Evolutionary conservation across 2,329 filamentous ascomycete species (phyloP), one percentile per base, ranked within the genome.

Genomic region (Sarocladium kiliense): DNA sequence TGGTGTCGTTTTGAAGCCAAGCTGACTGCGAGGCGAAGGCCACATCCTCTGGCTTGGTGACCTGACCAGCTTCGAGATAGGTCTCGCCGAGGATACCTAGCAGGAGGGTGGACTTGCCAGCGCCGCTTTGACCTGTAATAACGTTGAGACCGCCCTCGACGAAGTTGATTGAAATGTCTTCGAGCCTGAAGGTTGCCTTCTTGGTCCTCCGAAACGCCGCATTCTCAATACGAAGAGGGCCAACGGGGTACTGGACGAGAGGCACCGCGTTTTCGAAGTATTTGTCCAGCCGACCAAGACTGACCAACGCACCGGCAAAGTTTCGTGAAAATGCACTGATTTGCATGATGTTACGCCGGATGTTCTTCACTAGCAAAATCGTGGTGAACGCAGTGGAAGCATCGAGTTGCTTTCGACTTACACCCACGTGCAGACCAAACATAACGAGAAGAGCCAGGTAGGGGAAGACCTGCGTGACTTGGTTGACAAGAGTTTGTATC

Each of bases 351-450:
- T 82, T 80, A 51, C 73, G 70, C 18, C 80, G 75, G 55, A 84
- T 70, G 2, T 74, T 79, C 60, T 77, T 75, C 60, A 82, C 74
- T 7, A 84, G 70, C 7, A 73, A 76, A 9, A 82, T 72, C 1
- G 80, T 76, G 2, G 81, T 84, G 59, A 84, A 84, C 10, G 80
- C 81, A 37, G 78, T 71, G n/a, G 80, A 77, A 12, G 81, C 79
- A 9, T 78, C 77, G 14, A 84, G 69, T 3, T 72, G 72, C 56
- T 74, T 68, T 54, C 75, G 69, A 25, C 74, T 71, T 12, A 80
- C 71, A 1, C 74, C 69, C 2, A 80, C 76, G 54, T 82, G 75
- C 10, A 80, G 64, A 14, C 71, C 72, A 61, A 84, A 83, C 67
- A 82, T 83, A 53, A 77, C 66, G 14, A 84, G 65, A 26, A 84